A percentile compares a stretch with the other conserved stretches of the same genome.
Conservation (phyloP, 345 rosid genomes). For the Turritis glabra region DNA sequence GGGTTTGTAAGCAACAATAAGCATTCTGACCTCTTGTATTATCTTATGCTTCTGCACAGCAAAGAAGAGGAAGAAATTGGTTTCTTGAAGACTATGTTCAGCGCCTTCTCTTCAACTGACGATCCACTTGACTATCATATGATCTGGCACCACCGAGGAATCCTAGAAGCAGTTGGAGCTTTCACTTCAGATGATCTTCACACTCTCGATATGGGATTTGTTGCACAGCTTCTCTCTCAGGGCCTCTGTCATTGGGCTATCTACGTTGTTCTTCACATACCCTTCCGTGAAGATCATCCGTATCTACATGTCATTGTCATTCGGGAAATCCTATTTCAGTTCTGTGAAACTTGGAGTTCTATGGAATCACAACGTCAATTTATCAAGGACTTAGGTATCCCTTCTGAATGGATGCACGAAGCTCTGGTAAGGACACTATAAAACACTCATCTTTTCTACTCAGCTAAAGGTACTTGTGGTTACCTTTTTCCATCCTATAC, state of each 20-base stretch:
- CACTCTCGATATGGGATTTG: slow-evolving; percentile 85
- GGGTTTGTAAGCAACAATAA: slow-evolving; percentile 43
- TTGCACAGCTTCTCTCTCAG: slow-evolving; percentile 78
- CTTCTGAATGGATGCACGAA: slow-evolving; percentile 87
- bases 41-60: slow-evolving; percentile 95
- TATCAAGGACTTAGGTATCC: slow-evolving; percentile 76
- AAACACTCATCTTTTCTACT: slow-evolving; percentile 19
- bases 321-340: slow-evolving; percentile 85
- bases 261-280: slow-evolving; percentile 89
- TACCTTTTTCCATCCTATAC: slow-evolving; percentile 16
- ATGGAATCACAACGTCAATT: slow-evolving; percentile 70
- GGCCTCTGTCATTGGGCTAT: slow-evolving; percentile 97
- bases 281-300: slow-evolving; percentile 68
- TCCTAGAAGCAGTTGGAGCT: slow-evolving; percentile 78
- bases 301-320: slow-evolving; percentile 68
- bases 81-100: slow-evolving; percentile 78
- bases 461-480: not conserved
- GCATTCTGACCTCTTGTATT: slow-evolving; percentile 77
- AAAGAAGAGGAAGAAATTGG: slow-evolving; percentile 58
- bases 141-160: slow-evolving; percentile 94
- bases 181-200: slow-evolving; percentile 82
- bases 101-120: slow-evolving; percentile 80
- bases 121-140: slow-evolving; percentile 98
- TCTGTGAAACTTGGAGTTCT: slow-evolving; percentile 88
- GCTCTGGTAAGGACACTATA: slow-evolving; percentile 64